Percentiles rank a stretch among this genome's conserved stretches.
These are phyloP conservation scores for Leucocoprinus birnbaumii DNA, from an alignment of 768 basidiomycete species.

Conservation along the genomic window DNA sequence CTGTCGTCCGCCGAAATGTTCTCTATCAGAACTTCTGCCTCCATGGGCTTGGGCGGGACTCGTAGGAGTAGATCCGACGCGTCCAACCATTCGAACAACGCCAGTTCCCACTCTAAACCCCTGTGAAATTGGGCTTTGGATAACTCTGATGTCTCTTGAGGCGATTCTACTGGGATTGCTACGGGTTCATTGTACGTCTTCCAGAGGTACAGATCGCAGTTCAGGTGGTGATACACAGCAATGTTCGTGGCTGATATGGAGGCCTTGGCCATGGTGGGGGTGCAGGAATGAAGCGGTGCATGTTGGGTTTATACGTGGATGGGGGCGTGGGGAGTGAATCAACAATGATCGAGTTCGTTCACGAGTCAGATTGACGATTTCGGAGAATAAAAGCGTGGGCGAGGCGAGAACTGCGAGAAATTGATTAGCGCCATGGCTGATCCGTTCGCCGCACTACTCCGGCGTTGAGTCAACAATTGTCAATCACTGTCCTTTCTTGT, in stretches of 20 bases:
- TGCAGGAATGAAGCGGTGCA: background rate
- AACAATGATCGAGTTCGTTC: background rate
- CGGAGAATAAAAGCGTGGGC: background rate
- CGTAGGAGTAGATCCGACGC: slow-evolving; percentile 34
- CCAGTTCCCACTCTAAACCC: slow-evolving; percentile 43
- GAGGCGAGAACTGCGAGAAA: background rate
- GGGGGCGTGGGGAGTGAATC: slow-evolving; percentile 7
- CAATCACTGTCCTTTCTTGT: background rate
- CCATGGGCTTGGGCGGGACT: slow-evolving; percentile 33
- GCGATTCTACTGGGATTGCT: background rate
- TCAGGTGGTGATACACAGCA: slow-evolving; percentile 41
- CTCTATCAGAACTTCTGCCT: slow-evolving; percentile 30
- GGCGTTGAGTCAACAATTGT: background rate
- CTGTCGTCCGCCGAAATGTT: slow-evolving; percentile 41
- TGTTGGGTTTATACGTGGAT: background rate
- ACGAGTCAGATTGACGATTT: slow-evolving; percentile 3
- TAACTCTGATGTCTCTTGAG: slow-evolving; percentile 20
- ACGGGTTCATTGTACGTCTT: slow-evolving; percentile 30
- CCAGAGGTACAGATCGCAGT: slow-evolving; percentile 46
- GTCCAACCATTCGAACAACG: slow-evolving; percentile 41
- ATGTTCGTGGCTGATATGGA: slow-evolving; percentile 47
- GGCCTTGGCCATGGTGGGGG: slow-evolving; percentile 21
- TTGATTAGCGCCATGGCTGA: background rate
- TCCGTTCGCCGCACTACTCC: background rate
- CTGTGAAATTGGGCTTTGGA: slow-evolving; percentile 37